Evolutionary conservation across 495 filamentous ascomycete species (phyloP).

Genomic region (Haplographium delicatum): DNA sequence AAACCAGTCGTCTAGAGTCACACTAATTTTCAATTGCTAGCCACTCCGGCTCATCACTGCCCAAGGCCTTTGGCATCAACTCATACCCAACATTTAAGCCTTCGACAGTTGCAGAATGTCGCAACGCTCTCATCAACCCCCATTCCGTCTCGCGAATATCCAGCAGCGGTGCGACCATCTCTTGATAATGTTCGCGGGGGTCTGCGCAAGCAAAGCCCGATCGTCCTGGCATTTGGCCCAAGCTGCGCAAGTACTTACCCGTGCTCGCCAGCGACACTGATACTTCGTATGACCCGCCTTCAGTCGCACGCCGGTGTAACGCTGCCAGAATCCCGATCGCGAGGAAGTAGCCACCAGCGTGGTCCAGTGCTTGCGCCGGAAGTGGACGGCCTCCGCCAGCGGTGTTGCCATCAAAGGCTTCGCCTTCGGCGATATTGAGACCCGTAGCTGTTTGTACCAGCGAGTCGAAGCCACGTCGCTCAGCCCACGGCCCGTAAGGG

Average conservation of each 20-base stretch:
- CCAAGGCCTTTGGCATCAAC: slow-evolving; percentile 31
- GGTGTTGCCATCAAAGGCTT: slow-evolving; percentile 48
- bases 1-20: no score
- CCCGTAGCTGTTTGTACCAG: slow-evolving; percentile 48
- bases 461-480: slow-evolving; percentile 34
- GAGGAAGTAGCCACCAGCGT: slow-evolving; percentile 42
- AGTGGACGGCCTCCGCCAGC: slow-evolving; percentile 52
- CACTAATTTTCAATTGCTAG: no score
- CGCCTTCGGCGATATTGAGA: slow-evolving; percentile 41
- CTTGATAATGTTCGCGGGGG: slow-evolving; percentile 33
- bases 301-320: slow-evolving; percentile 43
- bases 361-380: slow-evolving; percentile 23
- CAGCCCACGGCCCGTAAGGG: slow-evolving; percentile 19
- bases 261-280: slow-evolving; percentile 50
- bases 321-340: slow-evolving; percentile 46
- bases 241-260: slow-evolving; percentile 46
- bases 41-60: slow-evolving; percentile 33
- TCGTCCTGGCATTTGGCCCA: slow-evolving; percentile 45
- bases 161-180: slow-evolving; percentile 16
- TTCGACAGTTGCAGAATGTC: slow-evolving; percentile 31
- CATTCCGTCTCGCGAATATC: slow-evolving; percentile 29
- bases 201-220: slow-evolving; percentile 33
- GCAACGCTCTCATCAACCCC: slow-evolving; percentile 30
- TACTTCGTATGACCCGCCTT: slow-evolving; percentile 46
- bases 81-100: slow-evolving; percentile 30